Evolutionary conservation across 2,329 filamentous ascomycete species (phyloP), one percentile per base, ranked within the genome.

Genomic region (Cordyceps fumosorosea): DNA sequence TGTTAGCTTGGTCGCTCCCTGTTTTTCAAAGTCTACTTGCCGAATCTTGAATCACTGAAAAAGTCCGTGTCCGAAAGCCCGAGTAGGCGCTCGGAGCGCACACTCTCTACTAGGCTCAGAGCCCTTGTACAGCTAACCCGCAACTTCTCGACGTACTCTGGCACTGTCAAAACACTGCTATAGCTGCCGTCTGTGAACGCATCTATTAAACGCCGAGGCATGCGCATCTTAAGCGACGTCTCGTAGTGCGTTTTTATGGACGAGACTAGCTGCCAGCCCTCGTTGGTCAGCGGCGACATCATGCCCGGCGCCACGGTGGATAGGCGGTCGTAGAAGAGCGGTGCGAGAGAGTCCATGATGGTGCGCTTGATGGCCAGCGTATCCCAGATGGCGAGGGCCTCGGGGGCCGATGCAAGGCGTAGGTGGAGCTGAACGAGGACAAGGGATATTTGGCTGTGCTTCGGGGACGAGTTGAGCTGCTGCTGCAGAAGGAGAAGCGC

Each of bases 251-350:
- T 74, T 5, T 74, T 72, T 22, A 83, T 68, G 4, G 77, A 75
- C 5, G 79, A 74, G 42, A 77, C 74, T 8, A 80, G 68, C 45
- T 77, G 64, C 65, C 66, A 71, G 0, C 75, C 75, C 53, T 64
- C 66, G 26, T 65, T 65, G 3, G 76, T 73, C 52, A 69, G 67
- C 12, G 72, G 65, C 20, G 72, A 68, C 65, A 78, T 65, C 60
- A 76, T 64, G 10, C 67, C 66, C 0, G 83, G 83, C 0, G 82
- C 74, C 2, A 85, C 69, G 1, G 77, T 80, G 1, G 81, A 81
- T 6, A 85, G 71, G 2, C 84, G 77, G 67, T 86, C 84, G 64
- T 81, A 80, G 63, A 83, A 83, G 1, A 84, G 71, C 0, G 82
- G 79, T 3, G 76, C 81, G 0, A 86, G 74, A 0, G 82, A 80